A percentile compares a stretch with the other conserved stretches of the same genome.
These are phyloP conservation scores for Malassezia psittaci DNA, from an alignment of 1,284 basidiomycete species.

Conservation along the genomic window DNA sequence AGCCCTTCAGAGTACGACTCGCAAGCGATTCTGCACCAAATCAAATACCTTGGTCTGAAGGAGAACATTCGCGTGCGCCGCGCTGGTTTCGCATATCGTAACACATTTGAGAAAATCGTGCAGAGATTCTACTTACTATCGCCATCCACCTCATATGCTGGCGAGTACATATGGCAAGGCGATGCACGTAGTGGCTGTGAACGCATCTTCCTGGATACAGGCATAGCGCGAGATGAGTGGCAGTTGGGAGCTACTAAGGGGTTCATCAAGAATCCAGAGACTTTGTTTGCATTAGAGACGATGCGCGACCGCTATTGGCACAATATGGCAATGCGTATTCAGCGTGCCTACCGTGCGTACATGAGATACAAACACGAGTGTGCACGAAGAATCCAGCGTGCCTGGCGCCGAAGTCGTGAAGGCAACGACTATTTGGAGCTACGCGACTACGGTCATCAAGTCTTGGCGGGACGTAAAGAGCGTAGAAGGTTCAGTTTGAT, in stretches of 20 bases:
- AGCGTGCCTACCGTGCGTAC: conserved; percentile 91
- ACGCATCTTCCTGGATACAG: conserved; percentile 83
- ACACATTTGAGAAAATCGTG: conserved; percentile 97
- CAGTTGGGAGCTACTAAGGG: conserved; percentile 98
- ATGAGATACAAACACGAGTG: conserved; percentile 90
- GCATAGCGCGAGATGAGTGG: conserved; percentile 94
- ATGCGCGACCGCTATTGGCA: conserved; percentile 99
- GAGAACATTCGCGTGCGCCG: conserved; percentile 96
- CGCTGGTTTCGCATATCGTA: conserved; percentile 93
- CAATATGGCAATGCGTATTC: conserved; percentile 95
- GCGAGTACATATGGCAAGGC: conserved; percentile 94
- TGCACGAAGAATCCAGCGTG: conserved; percentile 85
- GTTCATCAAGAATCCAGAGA: conserved; percentile 99
- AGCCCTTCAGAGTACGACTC: conserved; percentile 82
- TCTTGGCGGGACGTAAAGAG: conserved; percentile 85
- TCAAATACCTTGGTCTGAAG: conserved; percentile 96
- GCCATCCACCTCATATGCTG: conserved; percentile 88
- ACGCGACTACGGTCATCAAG: conserved; percentile 85
- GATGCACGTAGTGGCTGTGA: conserved; percentile 84
- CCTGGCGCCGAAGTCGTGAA: conserved; percentile 98
- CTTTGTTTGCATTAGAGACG: conserved; percentile 92
- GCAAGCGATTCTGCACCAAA: conserved; percentile 91
- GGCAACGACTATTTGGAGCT: conserved; percentile 74
- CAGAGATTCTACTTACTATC: conserved; percentile 81
- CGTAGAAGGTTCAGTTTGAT: conserved; percentile 83